Percentiles rank a stretch among this genome's conserved stretches.
phyloP scores from a whole-genome alignment of 2,329 filamentous ascomycete species.

The Diplocarpon rosae region DNA sequence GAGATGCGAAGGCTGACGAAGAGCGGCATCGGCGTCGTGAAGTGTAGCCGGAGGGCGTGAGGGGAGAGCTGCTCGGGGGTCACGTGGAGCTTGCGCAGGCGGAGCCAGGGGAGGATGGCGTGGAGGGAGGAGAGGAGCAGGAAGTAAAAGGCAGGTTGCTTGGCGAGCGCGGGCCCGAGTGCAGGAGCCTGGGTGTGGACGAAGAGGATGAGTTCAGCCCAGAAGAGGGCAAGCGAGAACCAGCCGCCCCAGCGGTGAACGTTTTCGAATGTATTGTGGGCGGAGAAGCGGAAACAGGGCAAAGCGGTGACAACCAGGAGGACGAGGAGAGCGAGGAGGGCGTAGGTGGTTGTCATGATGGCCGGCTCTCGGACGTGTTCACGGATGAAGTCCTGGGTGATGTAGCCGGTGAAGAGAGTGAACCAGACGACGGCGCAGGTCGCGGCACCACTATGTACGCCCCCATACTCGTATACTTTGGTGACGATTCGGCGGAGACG shows the following conservation, averaged over 20 bases:
- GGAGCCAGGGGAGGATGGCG: slow-evolving; percentile 51
- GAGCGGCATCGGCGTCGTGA: slow-evolving; percentile 46
- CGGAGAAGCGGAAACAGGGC: slow-evolving; percentile 37
- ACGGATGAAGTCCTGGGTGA: slow-evolving; percentile 16
- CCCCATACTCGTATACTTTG: slow-evolving; percentile 43
- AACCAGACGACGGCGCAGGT: slow-evolving; percentile 39
- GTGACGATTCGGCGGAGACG: slow-evolving; percentile 36
- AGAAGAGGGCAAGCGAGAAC: slow-evolving; percentile 38
- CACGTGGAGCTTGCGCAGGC: slow-evolving; percentile 57
- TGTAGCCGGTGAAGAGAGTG: slow-evolving; percentile 28
- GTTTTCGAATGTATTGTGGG: slow-evolving; percentile 46
- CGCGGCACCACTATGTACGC: slow-evolving; percentile 41
- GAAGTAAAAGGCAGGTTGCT: slow-evolving; percentile 43
- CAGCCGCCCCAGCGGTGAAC: slow-evolving; percentile 47
- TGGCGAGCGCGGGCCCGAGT: slow-evolving; percentile 11
- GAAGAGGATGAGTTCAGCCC: slow-evolving; percentile 35
- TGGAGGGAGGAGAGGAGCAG: slow-evolving; percentile 40
- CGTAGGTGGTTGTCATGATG: slow-evolving; percentile 15
- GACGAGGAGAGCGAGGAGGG: slow-evolving; percentile 34
- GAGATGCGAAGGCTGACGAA: slow-evolving; percentile 43
- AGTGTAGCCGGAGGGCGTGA: slow-evolving; percentile 62
- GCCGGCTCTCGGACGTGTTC: slow-evolving; percentile 12
- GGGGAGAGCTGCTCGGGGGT: slow-evolving; percentile 55
- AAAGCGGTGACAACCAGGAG: slow-evolving; percentile 39
- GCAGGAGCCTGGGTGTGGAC: slow-evolving; percentile 14